phyloP scores from a whole-genome alignment of 805 yeast genomes.

The Wickerhamiella vanderwaltii region DNA sequence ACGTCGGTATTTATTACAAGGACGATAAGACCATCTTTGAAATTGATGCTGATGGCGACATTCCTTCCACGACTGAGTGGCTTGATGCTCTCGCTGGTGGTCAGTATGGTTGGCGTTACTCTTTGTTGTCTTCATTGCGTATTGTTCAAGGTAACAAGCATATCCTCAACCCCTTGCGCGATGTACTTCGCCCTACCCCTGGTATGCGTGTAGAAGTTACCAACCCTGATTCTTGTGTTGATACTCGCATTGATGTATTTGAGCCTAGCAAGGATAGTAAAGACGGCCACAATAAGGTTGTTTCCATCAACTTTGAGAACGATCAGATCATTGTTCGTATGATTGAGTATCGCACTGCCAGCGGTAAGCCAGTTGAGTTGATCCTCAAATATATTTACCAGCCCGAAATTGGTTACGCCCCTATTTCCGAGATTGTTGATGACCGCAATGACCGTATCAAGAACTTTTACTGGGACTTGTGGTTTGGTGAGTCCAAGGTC shows the following conservation, averaged over 20 bases:
- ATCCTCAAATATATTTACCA: slow-evolving; percentile 67
- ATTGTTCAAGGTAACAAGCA: slow-evolving; percentile 78
- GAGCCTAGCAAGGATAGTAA: slow-evolving; percentile 39
- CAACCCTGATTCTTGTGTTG: slow-evolving; percentile 37
- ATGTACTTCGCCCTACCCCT: slow-evolving; percentile 65
- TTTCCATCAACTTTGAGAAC: slow-evolving; percentile 31
- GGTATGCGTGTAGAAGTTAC: slow-evolving; percentile 51
- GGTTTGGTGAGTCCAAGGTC: slow-evolving; percentile 64
- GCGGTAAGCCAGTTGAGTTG: slow-evolving; percentile 58
- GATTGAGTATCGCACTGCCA: slow-evolving; percentile 81
- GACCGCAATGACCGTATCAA: slow-evolving; percentile 89
- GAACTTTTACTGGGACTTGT: slow-evolving; percentile 91
- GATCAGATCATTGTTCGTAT: slow-evolving; percentile 54
- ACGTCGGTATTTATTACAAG: slow-evolving; percentile 20
- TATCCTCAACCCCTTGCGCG: slow-evolving; percentile 64
- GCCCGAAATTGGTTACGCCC: slow-evolving; percentile 88
- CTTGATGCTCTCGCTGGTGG: slow-evolving; percentile 69
- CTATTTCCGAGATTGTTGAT: slow-evolving; percentile 78
- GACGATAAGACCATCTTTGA: slow-evolving; percentile 25
- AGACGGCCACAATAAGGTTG: slow-evolving; percentile 44
- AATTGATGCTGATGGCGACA: slow-evolving; percentile 24
- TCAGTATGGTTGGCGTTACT: slow-evolving; percentile 76
- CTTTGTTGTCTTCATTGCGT: slow-evolving; percentile 66
- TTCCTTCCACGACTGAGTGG: slow-evolving; percentile 48
- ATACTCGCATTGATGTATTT: slow-evolving; percentile 49